Evolutionary conservation across 768 basidiomycete species (phyloP).

Genomic region (Holtermannia corniformis): DNA sequence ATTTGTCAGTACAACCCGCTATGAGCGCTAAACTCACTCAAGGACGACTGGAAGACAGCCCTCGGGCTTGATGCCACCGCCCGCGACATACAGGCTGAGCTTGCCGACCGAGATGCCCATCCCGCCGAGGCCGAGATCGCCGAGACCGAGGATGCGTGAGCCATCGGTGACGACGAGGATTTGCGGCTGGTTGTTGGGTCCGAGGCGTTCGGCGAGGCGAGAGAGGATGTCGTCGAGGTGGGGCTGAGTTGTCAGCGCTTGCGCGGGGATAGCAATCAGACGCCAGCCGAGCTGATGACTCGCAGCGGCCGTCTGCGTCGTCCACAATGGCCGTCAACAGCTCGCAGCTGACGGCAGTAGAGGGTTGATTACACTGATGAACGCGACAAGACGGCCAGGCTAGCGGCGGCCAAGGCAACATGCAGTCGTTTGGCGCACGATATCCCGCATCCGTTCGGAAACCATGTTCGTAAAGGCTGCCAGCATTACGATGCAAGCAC

Average conservation of each 20-base stretch:
- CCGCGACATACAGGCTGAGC: slow-evolving; percentile 77
- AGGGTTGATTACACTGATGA: too few relatives aligned
- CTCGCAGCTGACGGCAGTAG: too few relatives aligned
- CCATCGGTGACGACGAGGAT: slow-evolving; percentile 92
- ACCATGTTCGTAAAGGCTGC: too few relatives aligned
- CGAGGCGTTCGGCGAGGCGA: slow-evolving; percentile 17
- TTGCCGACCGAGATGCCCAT: slow-evolving; percentile 72
- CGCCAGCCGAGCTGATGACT: neutral
- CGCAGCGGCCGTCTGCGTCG: too few relatives aligned
- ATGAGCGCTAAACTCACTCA: slow-evolving; percentile 19
- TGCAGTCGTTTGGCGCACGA: too few relatives aligned
- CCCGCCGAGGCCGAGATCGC: slow-evolving; percentile 43
- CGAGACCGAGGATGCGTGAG: slow-evolving; percentile 81
- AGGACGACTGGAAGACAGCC: slow-evolving; percentile 32
- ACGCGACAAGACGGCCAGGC: too few relatives aligned
- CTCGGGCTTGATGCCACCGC: slow-evolving; percentile 55
- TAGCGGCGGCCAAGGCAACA: too few relatives aligned
- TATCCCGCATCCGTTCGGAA: too few relatives aligned
- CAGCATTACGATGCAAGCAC: too few relatives aligned
- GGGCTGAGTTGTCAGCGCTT: slow-evolving; percentile 8
- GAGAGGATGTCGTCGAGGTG: slow-evolving; percentile 22
- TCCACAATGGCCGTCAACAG: too few relatives aligned
- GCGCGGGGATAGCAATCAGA: neutral
- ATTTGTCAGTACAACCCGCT: slow-evolving; percentile 11
- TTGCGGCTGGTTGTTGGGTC: slow-evolving; percentile 44